Base-by-base conservation (phyloP, 2,329 filamentous ascomycete species). In the Aspergillaceae sp. region DNA sequence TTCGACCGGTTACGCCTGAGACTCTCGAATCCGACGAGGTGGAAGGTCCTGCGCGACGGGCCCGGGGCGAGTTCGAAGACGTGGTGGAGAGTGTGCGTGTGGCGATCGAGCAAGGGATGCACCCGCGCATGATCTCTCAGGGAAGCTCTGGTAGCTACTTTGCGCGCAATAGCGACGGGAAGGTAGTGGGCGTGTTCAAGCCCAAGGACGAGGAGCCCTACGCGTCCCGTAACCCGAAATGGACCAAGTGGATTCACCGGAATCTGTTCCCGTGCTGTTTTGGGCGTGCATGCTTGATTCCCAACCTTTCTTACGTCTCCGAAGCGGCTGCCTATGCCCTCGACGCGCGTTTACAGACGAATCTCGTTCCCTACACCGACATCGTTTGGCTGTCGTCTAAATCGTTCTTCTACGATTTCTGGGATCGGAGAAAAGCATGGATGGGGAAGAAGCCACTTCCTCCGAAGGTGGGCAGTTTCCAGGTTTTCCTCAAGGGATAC, bases 211-310 rank as follows among this genome's bases (percentile, higher is more conserved):
- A 98, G 70, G 94, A 98, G 67, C 92, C 92, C 1, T 98, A 96
- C 63, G 92, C 92, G 1, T 92, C 87, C 30, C 86, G 88, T 56
- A 98, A 98, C 63, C 92, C 92, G 4, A 98, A 98, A 66, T 97
- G 91, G 91, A 97, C 94, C 57, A 98, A 98, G 70, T 98, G 92
- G 92, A 90, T 98, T 72, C 92, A 98, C 67, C 79, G 92, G 53
- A 98, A 98, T 65, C 65, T 98, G 53, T 97, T 98, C 57, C 92
- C 92, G 6, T 98, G 94, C 71, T 96, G 87, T 68, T 98, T 98
- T 60, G 92, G 92, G 11, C 78, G 92, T 60, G 90, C 91, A 40
- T 97, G 89, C 61, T 79, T 98, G 45, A 98, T 98, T 64, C 92
- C 92, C 46, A 98, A 98, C 61, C 76, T 98, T 42, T 96, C 90